A percentile compares a stretch with the other conserved stretches of the same genome.
These are phyloP conservation scores for Penicillium olsonii DNA, from an alignment of 2,329 filamentous ascomycete species.

Conservation along the genomic window DNA sequence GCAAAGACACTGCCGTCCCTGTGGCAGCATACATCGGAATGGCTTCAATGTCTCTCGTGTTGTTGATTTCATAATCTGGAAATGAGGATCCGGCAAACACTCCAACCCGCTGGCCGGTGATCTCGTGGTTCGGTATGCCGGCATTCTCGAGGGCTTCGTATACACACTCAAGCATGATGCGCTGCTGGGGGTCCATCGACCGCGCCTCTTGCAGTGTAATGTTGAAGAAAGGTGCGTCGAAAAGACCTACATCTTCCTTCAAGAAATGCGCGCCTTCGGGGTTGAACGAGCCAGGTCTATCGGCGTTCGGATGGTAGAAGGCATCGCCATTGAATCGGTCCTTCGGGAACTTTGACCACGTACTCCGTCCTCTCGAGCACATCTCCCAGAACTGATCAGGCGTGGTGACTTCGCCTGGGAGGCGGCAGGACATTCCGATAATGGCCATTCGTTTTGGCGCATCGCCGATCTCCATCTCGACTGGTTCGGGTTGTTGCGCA, in stretches of 20 bases:
- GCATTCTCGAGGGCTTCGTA: constrained; percentile 33
- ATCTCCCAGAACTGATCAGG: constrained; percentile 27
- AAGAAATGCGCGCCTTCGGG: constrained; percentile 28
- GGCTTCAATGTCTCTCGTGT: constrained; percentile 21
- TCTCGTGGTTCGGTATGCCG: constrained; percentile 23
- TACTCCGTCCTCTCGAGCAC: constrained; percentile 22
- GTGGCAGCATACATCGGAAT: constrained; percentile 26
- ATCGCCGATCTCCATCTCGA: constrained; percentile 1
- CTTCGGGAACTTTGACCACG: constrained; percentile 24
- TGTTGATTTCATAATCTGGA: constrained; percentile 28
- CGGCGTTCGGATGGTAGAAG: constrained; percentile 25
- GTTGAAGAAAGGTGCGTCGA: constrained; percentile 34
- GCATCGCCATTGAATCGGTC: constrained; percentile 23
- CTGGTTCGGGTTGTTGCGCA: not conserved
- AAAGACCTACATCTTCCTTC: constrained; percentile 26
- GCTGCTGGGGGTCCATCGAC: constrained; percentile 27
- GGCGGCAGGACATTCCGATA: constrained; percentile 29
- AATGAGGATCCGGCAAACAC: constrained; percentile 25
- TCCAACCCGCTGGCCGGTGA: constrained; percentile 21
- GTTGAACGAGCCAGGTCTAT: constrained; percentile 25
- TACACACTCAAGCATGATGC: constrained; percentile 27
- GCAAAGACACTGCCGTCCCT: constrained; percentile 24
- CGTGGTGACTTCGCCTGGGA: constrained; percentile 26
- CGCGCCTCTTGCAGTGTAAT: constrained; percentile 27
- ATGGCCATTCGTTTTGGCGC: constrained; percentile 23